phyloP scores from a whole-genome alignment of 176 grass and related monocot genomes.

The Phoenix dactylifera region DNA sequence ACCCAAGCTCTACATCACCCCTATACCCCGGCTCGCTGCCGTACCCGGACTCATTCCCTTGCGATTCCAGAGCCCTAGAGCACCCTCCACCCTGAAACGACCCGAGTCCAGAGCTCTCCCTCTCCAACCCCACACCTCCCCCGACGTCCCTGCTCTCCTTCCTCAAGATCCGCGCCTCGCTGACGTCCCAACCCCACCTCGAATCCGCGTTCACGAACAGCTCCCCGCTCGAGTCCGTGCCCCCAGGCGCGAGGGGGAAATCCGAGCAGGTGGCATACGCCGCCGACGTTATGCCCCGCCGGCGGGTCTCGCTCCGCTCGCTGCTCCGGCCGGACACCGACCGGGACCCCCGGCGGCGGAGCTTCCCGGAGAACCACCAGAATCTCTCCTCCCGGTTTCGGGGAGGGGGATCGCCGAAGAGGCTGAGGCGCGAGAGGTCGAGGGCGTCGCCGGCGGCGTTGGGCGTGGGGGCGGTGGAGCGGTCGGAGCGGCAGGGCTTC shows the following conservation, averaged over 20 bases:
- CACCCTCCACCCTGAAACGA: conserved; percentile 17
- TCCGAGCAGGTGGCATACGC: conserved; percentile 64
- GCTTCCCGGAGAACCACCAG: conserved; percentile 55
- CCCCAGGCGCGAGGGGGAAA: conserved; percentile 49
- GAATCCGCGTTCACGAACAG: conserved; percentile 24
- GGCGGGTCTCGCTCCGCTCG: conserved; percentile 43
- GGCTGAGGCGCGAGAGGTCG: conserved; percentile 36
- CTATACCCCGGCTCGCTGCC: conserved; percentile 73
- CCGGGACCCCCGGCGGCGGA: conserved; percentile 44
- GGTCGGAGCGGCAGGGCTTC: conserved; percentile 63
- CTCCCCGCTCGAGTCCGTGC: conserved; percentile 74
- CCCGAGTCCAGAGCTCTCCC: conserved; percentile 39
- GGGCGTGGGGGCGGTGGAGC: conserved; percentile 38
- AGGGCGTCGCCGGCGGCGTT: conserved; percentile 13
- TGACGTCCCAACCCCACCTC: conserved; percentile 58
- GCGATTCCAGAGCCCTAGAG: conserved; percentile 4
- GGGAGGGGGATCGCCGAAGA: too few relatives aligned
- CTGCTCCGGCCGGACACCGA: conserved; percentile 71
- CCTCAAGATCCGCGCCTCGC: conserved; percentile 41
- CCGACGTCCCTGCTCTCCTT: conserved; percentile 4
- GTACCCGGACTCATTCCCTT: conserved; percentile 58
- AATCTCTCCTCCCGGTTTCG: too few relatives aligned
- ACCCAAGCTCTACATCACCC: conserved; percentile 67
- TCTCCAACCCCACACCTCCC: conserved; percentile 15
- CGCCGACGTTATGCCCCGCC: conserved; percentile 10